Base-by-base conservation (phyloP, 257 asterid genomes). In the Leptodermis oblonga region DNA sequence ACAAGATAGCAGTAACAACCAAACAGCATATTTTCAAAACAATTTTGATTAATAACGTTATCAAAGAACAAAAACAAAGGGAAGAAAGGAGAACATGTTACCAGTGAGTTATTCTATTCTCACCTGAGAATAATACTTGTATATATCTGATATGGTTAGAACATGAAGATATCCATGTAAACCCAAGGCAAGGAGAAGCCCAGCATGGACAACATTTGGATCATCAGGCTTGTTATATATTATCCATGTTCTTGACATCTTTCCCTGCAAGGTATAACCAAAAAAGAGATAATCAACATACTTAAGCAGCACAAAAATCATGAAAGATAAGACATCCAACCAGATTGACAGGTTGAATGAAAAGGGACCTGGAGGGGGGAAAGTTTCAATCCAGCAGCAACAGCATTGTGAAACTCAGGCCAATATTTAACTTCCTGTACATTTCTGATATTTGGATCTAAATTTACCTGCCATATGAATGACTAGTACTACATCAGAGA, bases 341-440 rank as follows among this genome's bases (percentile, higher is more conserved):
- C 70, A 28, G 18, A 46, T n/a, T 18, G 60, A 53, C 64, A 17
- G 41, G 14, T 54, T 15, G 11, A 45, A 65, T 20, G 52, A 54
- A 61, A 69, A 74, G 73, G 68, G 72, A 93, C 99, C 99, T 93
- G 96, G 67, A 86, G 84, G 33, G 97, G 96, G 78, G 97, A 86
- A 68, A 90, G 86, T 74, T 95, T 88, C 82, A 93, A 80, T 76
- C 99, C 99, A 72, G 99, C 90, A 73, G 99, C 97, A 76, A 93
- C 97, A 53, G 97, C 97, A 81, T 93, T 93, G 85, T 93, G 97
- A 83, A 93, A 93, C 84, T 93, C 99, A 22, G 99, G 96, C 97
- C 99, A 93, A 77, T 87, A 85, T 74, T 85, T 89, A 26, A 93
- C 87, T 63, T 93, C 99, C 76, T 86, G 97, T 67, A 91, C 78